Base-by-base conservation (phyloP, 1,284 basidiomycete species). In the Omphalotus olearius region DNA sequence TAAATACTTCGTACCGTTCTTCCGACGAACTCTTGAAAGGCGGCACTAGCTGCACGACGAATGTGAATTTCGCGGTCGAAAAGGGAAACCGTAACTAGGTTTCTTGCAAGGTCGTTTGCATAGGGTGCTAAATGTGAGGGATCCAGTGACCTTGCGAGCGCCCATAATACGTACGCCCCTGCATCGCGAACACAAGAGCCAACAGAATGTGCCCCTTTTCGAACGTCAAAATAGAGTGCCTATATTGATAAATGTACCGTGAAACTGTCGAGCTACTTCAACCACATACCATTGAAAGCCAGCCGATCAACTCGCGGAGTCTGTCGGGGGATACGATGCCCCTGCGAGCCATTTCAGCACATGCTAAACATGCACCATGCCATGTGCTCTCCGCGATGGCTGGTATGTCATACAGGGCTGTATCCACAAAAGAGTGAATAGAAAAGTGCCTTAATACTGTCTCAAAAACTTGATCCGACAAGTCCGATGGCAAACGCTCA, bases 21-120 rank as follows among this genome's bases (percentile, higher is more conserved):
- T 7, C 97, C 97, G 38, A 98, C 97, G 61, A 90, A 88, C 68
- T 99, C 97, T 66, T 99, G 97, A 66, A 93, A 99, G 3, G 96
- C 93, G 7, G 97, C 97, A 68, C 95, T 98, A 2, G 96, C 94
- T 3, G 97, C 97, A 56, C 97, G 75, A n/a, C 97, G 80, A 45
- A 99, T 93, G 53, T 93, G 91, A 11, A 98, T 85, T 64, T 99
- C 97, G 25, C 97, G 80, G 69, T 99, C 97, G 60, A 88, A 93
- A 36, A 93, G 73, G 0, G 95, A 83, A 4, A 93, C 89, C 9
- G 82, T 79, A 6, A 88, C 83, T 47, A 99, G 76, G 23, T 74
- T 72, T 35, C 78, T 79, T 1, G 95, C 88, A 17, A 97, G 78
- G 41, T 72, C 70, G 9, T 72, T 66, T 1, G 90, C 82, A 64